These are phyloP conservation scores for Pleurotus tuber-regium DNA, from an alignment of 768 basidiomycete genomes.

Conservation along the genomic window DNA sequence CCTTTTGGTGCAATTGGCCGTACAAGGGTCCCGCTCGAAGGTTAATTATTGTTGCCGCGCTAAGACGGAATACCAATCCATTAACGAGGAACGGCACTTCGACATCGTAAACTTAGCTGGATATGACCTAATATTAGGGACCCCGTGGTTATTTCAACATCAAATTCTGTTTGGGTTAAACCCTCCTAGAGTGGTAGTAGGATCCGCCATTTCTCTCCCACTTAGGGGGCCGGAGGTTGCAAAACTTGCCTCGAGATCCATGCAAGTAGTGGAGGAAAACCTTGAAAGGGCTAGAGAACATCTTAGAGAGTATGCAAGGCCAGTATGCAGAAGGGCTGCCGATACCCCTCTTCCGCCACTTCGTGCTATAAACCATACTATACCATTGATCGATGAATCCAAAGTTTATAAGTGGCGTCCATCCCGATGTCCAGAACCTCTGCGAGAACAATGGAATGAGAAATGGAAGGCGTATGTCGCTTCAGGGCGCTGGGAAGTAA, in stretches of 20 bases:
- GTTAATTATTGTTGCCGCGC: constrained; percentile 25
- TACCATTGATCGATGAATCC: constrained; percentile 21
- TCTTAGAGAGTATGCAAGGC: constrained; percentile 14
- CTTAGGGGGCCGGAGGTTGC: constrained; percentile 15
- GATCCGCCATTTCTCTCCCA: constrained; percentile 10
- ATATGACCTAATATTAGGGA: constrained; percentile 37
- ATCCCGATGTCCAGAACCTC: constrained; percentile 21
- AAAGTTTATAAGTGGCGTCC: constrained; percentile 20
- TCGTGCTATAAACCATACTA: constrained; percentile 22
- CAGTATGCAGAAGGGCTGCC: constrained; percentile 16
- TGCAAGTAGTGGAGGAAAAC: constrained; percentile 6
- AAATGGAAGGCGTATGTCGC: constrained; percentile 21
- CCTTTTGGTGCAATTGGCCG: constrained; percentile 33
- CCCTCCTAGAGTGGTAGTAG: constrained; percentile 15
- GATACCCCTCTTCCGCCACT: constrained; percentile 25
- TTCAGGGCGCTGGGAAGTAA: constrained; percentile 24
- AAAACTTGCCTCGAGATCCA: constrained; percentile 9
- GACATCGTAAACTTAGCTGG: constrained; percentile 34
- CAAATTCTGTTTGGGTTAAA: constrained; percentile 26
- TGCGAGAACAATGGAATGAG: constrained; percentile 16
- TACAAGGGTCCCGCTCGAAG: constrained; percentile 33
- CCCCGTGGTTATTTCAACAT: constrained; percentile 30
- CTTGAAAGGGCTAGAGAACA: constrained; percentile 10
- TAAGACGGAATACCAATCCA: constrained; percentile 29
- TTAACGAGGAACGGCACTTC: constrained; percentile 26